Evolutionary conservation across 257 asterid genomes (phyloP).

Genomic region (Eustoma russellianum): DNA sequence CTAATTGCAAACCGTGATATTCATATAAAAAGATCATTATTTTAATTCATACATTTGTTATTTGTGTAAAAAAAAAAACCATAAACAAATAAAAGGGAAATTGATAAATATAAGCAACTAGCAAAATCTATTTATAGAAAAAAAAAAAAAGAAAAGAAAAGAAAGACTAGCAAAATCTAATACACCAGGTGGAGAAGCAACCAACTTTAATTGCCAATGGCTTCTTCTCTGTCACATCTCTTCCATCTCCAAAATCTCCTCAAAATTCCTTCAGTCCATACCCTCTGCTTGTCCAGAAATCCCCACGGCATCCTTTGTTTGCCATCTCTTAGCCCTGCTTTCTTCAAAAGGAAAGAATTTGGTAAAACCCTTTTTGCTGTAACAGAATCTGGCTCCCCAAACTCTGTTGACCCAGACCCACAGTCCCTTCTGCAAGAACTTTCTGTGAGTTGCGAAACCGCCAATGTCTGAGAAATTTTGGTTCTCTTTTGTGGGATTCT

Average conservation of each 20-base stretch:
- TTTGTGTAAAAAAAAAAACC: no score
- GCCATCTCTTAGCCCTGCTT: constrained; percentile 11
- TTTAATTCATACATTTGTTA: no score
- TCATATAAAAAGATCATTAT: no score
- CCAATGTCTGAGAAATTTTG: neutral
- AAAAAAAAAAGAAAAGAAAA: no score
- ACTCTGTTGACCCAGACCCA: constrained; percentile 49
- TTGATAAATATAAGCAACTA: no score
- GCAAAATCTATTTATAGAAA: no score
- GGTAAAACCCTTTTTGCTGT: constrained; percentile 40
- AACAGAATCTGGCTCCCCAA: constrained; percentile 63
- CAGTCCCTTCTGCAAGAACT: constrained; percentile 56
- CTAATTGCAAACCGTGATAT: no score
- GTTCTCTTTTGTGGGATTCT: neutral
- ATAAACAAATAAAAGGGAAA: no score
- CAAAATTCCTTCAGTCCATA: constrained; percentile 19
- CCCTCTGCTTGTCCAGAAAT: constrained; percentile 15
- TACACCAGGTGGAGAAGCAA: neutral
- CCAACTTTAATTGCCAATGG: constrained; percentile 6
- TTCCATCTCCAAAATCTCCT: constrained; percentile 32
- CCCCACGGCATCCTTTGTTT: constrained; percentile 20
- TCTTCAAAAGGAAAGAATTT: constrained; percentile 20
- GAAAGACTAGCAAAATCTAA: no score
- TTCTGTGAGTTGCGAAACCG: constrained; percentile 32
- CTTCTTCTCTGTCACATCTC: constrained; percentile 25